Percentiles rank a stretch among this genome's conserved stretches.
These are phyloP conservation scores for Talaromyces ruber DNA, from an alignment of 495 filamentous ascomycete genomes.

Conservation along the genomic window DNA sequence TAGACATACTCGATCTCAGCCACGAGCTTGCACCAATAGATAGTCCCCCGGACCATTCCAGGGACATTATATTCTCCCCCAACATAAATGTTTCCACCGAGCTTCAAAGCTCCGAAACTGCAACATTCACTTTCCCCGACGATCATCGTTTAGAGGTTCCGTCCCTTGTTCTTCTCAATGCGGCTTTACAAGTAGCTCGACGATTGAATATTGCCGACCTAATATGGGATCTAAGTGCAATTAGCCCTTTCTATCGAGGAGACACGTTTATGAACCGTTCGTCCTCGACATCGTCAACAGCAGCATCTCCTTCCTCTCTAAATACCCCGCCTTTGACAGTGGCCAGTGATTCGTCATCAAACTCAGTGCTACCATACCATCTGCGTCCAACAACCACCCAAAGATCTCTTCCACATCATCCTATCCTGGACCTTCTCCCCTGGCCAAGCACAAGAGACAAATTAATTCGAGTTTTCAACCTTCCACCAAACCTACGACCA, in stretches of 20 bases:
- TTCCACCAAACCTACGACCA: conserved; percentile 29
- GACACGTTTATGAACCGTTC: background rate
- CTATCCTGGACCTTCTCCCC: conserved; percentile 38
- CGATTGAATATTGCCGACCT: conserved; percentile 14
- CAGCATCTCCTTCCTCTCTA: conserved; percentile 24
- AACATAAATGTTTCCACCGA: conserved; percentile 8
- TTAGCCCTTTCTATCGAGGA: conserved; percentile 16
- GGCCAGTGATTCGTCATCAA: conserved; percentile 18
- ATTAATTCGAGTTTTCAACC: conserved; percentile 29
- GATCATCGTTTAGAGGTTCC: conserved; percentile 18
- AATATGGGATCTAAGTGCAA: conserved; percentile 17
- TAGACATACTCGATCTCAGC: background rate
- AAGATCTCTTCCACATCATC: conserved; percentile 35
- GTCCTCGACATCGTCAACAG: conserved; percentile 11
- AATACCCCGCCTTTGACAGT: conserved; percentile 18
- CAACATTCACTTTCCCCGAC: conserved; percentile 21
- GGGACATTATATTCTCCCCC: background rate
- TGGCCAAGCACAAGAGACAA: conserved; percentile 40
- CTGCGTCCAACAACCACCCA: conserved; percentile 19
- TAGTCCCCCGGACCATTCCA: background rate
- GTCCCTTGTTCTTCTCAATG: conserved; percentile 17
- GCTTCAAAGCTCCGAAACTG: conserved; percentile 15
- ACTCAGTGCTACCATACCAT: conserved; percentile 17
- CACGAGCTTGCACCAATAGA: background rate
- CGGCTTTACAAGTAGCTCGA: conserved; percentile 16